Evolutionary conservation across 352 stramenopile genomes (phyloP).

Genomic region (Phytophthora quininea): DNA sequence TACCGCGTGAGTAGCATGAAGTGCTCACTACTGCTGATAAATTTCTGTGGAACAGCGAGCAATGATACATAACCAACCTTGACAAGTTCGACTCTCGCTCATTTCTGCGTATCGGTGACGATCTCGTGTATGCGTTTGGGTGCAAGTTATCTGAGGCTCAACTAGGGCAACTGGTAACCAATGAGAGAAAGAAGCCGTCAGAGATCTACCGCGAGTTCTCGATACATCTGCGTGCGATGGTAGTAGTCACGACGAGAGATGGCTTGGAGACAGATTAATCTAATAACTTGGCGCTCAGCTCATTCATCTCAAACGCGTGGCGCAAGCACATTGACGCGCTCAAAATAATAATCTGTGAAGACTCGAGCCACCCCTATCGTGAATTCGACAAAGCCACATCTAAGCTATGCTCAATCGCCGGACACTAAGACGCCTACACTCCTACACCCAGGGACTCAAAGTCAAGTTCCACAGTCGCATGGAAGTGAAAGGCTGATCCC

Average conservation of each 20-base stretch:
- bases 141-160: too few species aligned
- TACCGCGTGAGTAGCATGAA: too few species aligned
- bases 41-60: too few species aligned
- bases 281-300: neutral
- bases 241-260: neutral
- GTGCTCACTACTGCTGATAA: too few species aligned
- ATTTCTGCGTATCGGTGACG: too few species aligned
- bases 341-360: neutral
- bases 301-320: conserved; percentile 1
- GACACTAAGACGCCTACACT: conserved; percentile 1
- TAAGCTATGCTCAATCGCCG: neutral
- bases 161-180: neutral
- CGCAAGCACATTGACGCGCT: neutral
- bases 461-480: neutral
- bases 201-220: conserved; percentile 7
- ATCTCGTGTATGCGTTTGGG: too few species aligned
- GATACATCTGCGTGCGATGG: neutral
- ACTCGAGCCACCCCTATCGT: neutral
- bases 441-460: too few species aligned
- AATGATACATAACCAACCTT: too few species aligned
- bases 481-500: neutral
- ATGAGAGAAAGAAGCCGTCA: neutral
- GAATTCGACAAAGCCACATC: conserved; percentile 2
- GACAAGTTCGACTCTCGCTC: too few species aligned
- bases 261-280: neutral